Evolutionary conservation across 495 filamentous ascomycete genomes (phyloP), one percentile per base, ranked within the genome.

Genomic region (Gamarada debralockiae): DNA sequence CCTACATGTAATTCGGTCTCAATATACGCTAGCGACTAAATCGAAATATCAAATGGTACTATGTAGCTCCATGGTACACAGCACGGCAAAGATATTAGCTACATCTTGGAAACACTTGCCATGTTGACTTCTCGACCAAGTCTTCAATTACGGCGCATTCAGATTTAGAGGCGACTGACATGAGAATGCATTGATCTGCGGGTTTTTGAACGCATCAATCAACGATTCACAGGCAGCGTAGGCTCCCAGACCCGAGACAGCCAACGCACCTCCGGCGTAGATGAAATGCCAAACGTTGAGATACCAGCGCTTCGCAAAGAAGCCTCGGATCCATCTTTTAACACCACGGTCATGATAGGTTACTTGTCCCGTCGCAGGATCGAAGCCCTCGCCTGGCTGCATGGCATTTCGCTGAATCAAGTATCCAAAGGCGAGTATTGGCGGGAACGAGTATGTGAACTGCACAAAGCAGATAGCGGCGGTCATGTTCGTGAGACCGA

Each of bases 401-500:
- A 76, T 73, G 23, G 73, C 60, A 38, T 70, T 67, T 41, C 66
- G 65, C 51, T 75, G 63, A 21, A 74, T 63, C 48, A 67, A 58
- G 53, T 67, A 73, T 14, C 73, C 70, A 20, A 79, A 45, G 70
- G 69, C 33, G 74, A 53, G 54, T 7, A 57, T 25, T 13, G 54
- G 45, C 6, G 54, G 54, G 48, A 57, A 57, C 15, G 54, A 38
- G 42, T 57, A 57, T 20, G 48, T 52, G 48, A 57, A 57, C 17
- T 57, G 41, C 6, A 37, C 41, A 22, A 77, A 67, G 54, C 69
- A 73, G 5, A 69, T 53, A 23, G 75, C 74, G 0, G 67, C 70
- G 20, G 77, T 65, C 7, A 79, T 56, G 33, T 59, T 59, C 37
- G 60, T 62, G 46, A 80, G 65, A 31, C 69, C 67, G 24, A 68